Evolutionary conservation across 768 basidiomycete species (phyloP).

Genomic region (Mycena chlorophos): DNA sequence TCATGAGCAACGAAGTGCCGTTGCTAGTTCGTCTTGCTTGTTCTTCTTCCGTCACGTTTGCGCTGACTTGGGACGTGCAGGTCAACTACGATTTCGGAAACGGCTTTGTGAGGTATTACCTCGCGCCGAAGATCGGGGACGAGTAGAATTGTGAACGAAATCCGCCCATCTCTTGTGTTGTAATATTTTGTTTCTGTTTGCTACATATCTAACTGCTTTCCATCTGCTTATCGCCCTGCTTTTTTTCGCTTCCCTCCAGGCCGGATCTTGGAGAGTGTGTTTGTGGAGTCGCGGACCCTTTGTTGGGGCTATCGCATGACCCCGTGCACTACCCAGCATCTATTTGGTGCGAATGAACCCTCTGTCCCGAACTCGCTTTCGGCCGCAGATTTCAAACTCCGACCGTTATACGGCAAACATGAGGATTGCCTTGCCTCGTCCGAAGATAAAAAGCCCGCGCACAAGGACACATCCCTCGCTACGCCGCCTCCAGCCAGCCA

Average conservation of each 20-base stretch:
- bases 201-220: neutral
- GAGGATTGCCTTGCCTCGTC: too few species aligned
- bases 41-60: conserved; percentile 16
- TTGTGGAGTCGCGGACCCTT: neutral
- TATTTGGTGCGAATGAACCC: too few species aligned
- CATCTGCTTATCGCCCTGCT: too few species aligned
- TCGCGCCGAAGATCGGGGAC: conserved; percentile 94
- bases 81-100: conserved; percentile 88
- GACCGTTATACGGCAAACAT: too few species aligned
- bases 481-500: too few species aligned
- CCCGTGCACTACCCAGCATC: neutral
- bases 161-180: neutral
- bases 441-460: too few species aligned
- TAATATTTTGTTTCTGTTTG: neutral
- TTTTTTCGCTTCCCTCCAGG: neutral
- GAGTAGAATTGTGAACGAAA: too few species aligned
- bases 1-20: conserved; percentile 92
- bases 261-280: too few species aligned
- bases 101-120: conserved; percentile 89
- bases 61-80: conserved; percentile 35
- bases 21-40: conserved; percentile 62
- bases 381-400: too few species aligned
- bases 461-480: too few species aligned
- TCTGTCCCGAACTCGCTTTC: too few species aligned
- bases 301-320: too few species aligned